Evolutionary conservation across 257 asterid species (phyloP).

Genomic region (Solanum clarkiae): DNA sequence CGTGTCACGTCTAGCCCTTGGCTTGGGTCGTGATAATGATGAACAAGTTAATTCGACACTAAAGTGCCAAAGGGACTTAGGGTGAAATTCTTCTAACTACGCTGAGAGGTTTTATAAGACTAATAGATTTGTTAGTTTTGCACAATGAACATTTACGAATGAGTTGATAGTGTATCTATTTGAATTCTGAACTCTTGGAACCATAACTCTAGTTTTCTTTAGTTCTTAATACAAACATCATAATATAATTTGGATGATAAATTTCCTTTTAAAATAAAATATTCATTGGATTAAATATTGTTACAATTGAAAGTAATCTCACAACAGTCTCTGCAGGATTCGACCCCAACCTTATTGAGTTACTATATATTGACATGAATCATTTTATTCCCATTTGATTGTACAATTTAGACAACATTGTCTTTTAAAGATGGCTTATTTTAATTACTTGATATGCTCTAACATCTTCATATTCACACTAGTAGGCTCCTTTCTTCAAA

Average conservation of each 20-base stretch:
- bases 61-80: too few relatives aligned
- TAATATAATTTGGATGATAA: not conserved
- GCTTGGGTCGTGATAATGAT: too few relatives aligned
- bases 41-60: too few relatives aligned
- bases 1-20: too few relatives aligned
- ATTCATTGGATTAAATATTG: not conserved
- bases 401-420: too few relatives aligned
- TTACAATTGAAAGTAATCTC: not conserved
- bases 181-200: not conserved
- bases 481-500: not conserved
- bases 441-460: not conserved
- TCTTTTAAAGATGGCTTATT: not conserved
- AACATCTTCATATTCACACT: not conserved
- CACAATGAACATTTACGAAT: not conserved
- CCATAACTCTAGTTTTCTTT: not conserved
- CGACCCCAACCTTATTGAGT: not conserved
- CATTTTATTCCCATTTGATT: not conserved
- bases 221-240: not conserved
- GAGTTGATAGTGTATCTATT: not conserved
- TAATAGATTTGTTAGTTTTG: too few relatives aligned
- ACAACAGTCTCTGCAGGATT: not conserved
- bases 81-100: too few relatives aligned
- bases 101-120: too few relatives aligned
- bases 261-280: too few relatives aligned
- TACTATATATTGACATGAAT: not conserved